These are phyloP conservation scores for Leccinum boreale DNA, from an alignment of 768 basidiomycete species.

Conservation along the genomic window DNA sequence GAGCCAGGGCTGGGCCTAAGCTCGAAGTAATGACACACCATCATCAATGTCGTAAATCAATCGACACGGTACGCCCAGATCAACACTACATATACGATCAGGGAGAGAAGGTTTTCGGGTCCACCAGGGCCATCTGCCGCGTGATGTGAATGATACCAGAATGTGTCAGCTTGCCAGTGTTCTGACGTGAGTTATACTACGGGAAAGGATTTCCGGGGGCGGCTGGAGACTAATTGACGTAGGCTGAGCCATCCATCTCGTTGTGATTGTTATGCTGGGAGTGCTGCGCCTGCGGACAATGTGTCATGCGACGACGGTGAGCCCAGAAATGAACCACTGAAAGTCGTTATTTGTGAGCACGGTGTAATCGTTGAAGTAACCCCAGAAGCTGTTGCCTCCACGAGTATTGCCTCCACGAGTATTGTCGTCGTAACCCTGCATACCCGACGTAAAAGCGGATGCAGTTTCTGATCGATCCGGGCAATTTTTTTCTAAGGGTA, in stretches of 20 bases:
- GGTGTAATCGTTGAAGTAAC: slow-evolving; percentile 17
- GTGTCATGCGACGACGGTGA: not conserved
- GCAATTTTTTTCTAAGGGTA: slow-evolving; percentile 37
- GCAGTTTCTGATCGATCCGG: slow-evolving; percentile 25
- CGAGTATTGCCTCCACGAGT: not conserved
- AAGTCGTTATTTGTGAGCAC: slow-evolving; percentile 21
- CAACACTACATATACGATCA: slow-evolving; percentile 33
- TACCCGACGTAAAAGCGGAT: no score
- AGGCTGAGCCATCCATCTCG: slow-evolving; percentile 30
- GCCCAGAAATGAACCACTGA: slow-evolving; percentile 1
- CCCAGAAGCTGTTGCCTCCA: slow-evolving; percentile 13
- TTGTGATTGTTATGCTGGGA: slow-evolving; percentile 19
- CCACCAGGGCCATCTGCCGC: slow-evolving; percentile 43
- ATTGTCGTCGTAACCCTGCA: no score
- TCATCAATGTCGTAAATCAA: slow-evolving; percentile 21
- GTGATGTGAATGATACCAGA: slow-evolving; percentile 33
- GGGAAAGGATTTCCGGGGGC: slow-evolving; percentile 28
- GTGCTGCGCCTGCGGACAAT: slow-evolving; percentile 22
- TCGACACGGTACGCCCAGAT: slow-evolving; percentile 12
- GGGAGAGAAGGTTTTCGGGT: slow-evolving; percentile 9
- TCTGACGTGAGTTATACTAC: slow-evolving; percentile 28
- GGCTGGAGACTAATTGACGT: slow-evolving; percentile 41
- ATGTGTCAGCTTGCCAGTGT: slow-evolving; percentile 36
- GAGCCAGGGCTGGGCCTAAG: not conserved
- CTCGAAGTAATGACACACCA: slow-evolving; percentile 5